Evolutionary conservation across 495 filamentous ascomycete species (phyloP).

Genomic region (Hyphodiscus hymeniophilus): DNA sequence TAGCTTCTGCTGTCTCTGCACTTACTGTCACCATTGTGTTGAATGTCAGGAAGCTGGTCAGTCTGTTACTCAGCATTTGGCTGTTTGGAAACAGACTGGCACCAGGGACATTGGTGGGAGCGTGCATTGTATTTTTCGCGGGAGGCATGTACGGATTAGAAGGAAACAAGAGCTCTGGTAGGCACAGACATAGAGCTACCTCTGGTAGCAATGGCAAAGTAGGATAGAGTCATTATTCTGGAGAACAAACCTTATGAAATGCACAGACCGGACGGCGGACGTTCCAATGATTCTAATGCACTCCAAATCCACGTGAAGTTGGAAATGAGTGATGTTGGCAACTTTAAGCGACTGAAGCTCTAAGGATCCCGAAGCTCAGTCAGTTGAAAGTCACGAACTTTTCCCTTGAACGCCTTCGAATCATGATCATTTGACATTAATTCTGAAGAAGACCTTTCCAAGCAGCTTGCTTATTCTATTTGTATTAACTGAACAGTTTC

Average conservation of each 20-base stretch:
- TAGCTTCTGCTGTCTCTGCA: constrained; percentile 78
- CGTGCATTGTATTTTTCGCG: constrained; percentile 75
- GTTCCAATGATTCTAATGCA: background rate
- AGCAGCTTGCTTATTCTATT: too few species aligned
- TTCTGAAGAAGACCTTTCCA: too few species aligned
- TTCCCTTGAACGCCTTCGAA: too few species aligned
- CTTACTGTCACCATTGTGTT: constrained; percentile 93
- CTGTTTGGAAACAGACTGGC: constrained; percentile 81
- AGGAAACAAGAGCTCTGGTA: constrained; percentile 25
- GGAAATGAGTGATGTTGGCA: too few species aligned
- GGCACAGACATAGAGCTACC: constrained; percentile 20
- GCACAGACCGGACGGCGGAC: too few species aligned
- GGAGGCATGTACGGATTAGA: constrained; percentile 86
- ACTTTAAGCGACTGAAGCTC: too few species aligned
- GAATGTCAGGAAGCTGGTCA: constrained; percentile 92
- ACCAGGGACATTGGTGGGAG: constrained; percentile 68
- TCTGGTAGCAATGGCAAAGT: constrained; percentile 22
- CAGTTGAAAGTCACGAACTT: too few species aligned
- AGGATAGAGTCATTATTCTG: constrained; percentile 14
- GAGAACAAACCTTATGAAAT: too few species aligned
- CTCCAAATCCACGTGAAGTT: too few species aligned
- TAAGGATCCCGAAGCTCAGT: too few species aligned
- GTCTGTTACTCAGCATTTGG: constrained; percentile 81
- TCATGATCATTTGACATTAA: too few species aligned
- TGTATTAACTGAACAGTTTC: too few species aligned